A percentile compares a stretch with the other conserved stretches of the same genome.
These are phyloP conservation scores for Brettanomyces naardenensis DNA, from an alignment of 805 yeast genomes.

Conservation along the genomic window DNA sequence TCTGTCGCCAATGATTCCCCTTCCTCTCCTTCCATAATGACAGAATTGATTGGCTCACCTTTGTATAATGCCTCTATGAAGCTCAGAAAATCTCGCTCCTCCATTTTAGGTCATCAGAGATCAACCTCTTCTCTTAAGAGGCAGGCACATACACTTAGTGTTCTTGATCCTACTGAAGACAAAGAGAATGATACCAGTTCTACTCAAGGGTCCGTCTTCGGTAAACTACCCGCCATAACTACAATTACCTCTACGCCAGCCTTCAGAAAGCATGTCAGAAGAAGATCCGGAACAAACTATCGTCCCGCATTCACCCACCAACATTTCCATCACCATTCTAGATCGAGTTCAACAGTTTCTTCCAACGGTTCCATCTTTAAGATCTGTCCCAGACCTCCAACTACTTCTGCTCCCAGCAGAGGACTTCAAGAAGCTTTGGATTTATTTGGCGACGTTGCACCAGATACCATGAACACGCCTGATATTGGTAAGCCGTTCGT, in stretches of 20 bases:
- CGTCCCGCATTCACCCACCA: conserved; percentile 8
- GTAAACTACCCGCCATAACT: neutral
- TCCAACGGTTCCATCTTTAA: conserved; percentile 5
- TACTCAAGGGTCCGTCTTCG: conserved; percentile 22
- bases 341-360: conserved; percentile 2
- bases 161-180: conserved; percentile 12
- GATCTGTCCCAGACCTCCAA: conserved; percentile 1
- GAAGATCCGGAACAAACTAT: conserved; percentile 10
- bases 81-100: conserved; percentile 1
- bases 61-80: conserved; percentile 9
- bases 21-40: neutral
- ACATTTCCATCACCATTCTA: neutral
- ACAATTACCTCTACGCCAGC: conserved; percentile 8
- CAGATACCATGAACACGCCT: neutral
- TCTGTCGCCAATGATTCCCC: conserved; percentile 1
- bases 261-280: conserved; percentile 16
- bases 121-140: neutral
- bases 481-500: neutral
- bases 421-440: conserved; percentile 1
- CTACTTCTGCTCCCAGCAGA: neutral
- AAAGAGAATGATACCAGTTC: conserved; percentile 2
- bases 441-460: too few species aligned
- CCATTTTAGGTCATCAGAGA: conserved; percentile 3
- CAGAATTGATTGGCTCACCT: conserved; percentile 19
- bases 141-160: conserved; percentile 7